Evolutionary conservation across 805 yeast species (phyloP), one percentile per base, ranked within the genome.

Genomic region (Trichomonascus vanleenenianus): DNA sequence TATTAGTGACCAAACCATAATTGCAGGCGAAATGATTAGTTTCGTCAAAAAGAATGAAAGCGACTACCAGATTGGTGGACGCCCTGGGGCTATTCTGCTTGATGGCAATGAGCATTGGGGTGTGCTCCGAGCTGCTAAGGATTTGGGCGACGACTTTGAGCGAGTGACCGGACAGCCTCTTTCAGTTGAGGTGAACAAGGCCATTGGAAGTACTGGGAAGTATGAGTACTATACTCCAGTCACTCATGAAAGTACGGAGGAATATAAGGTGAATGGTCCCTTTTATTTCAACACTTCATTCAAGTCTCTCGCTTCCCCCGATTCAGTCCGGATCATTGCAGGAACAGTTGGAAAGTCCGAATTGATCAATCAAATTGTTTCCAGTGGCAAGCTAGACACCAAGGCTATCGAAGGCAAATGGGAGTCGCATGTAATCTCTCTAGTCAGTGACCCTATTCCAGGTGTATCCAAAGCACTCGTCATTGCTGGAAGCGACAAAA

Each of bases 81-180:
- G n/a, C 34, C n/a, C n/a, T 12, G 34, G 34, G 3, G n/a, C 34
- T 31, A 37, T 49, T 12, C 27, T 49, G 31, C 39, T 49, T 12
- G 50, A 47, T 37, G 52, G 52, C 6, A 25, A 34, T 15, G 52
- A 49, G 19, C 30, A 37, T 15, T 49, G 52, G 53, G 50, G 48
- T 6, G 53, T 50, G 9, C 7, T 50, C 11, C 47, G 53, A 14
- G 50, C 53, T 14, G 50, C 49, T 16, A 33, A 27, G 14, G 53
- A 50, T 37, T 25, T 50, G 39, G 46, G 35, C 8, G 40, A 19
- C 14, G 53, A 50, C 42, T 50, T 50, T 30, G 49, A 27, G 7
- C 36, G 38, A 32, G 53, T 50, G 22, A 41, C 53, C 2, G 49
- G 43, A 2, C 33, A 9, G 6, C 12, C 39, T 7, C 35, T 48